These are phyloP conservation scores for Murraya koenigii DNA, from an alignment of 345 rosid species.

Conservation along the genomic window DNA sequence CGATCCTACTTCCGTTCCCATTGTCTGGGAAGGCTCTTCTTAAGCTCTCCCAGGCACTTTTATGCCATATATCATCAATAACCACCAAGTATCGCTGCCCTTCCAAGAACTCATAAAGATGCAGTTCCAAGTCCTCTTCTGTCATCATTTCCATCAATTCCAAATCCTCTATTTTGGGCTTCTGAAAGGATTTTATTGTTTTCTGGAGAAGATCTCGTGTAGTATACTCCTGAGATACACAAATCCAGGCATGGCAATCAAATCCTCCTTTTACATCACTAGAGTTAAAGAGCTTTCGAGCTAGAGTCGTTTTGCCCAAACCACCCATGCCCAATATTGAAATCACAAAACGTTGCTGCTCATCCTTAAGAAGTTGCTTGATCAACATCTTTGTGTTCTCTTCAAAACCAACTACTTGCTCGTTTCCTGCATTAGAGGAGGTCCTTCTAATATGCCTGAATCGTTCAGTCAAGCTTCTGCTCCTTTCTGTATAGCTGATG, in stretches of 20 bases:
- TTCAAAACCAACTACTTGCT: conserved; percentile 27
- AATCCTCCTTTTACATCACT: conserved; percentile 14
- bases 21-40: conserved; percentile 20
- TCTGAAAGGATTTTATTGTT: conserved; percentile 18
- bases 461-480: conserved; percentile 6
- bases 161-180: conserved; percentile 4
- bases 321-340: conserved; percentile 33
- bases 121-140: conserved; percentile 22
- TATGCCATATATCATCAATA: conserved; percentile 30
- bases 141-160: conserved; percentile 1
- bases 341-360: conserved; percentile 20
- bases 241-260: conserved; percentile 27
- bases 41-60: conserved; percentile 20
- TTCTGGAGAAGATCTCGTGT: conserved; percentile 14
- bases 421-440: conserved; percentile 21
- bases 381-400: conserved; percentile 17
- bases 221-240: conserved; percentile 20
- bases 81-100: conserved; percentile 21
- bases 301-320: conserved; percentile 32
- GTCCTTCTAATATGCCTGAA: conserved; percentile 20
- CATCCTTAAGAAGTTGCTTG: conserved; percentile 13
- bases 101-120: conserved; percentile 13
- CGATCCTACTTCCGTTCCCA: conserved; percentile 25
- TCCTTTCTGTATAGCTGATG: not conserved
- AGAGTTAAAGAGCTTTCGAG: conserved; percentile 25